Evolutionary conservation across 768 basidiomycete genomes (phyloP), one percentile per base, ranked within the genome.

Genomic region (Suillus decipiens): DNA sequence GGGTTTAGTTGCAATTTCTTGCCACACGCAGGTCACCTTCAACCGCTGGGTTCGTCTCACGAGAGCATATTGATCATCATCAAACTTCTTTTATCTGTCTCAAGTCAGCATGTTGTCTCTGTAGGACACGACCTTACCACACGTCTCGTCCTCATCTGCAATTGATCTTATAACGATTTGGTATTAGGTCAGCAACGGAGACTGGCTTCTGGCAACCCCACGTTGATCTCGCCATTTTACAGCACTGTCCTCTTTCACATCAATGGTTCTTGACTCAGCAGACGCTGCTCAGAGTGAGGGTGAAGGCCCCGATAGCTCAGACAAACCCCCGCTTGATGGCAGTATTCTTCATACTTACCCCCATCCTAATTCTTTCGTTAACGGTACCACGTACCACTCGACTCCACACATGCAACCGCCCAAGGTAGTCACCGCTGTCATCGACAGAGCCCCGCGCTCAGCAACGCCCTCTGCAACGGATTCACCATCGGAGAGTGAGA

Each of bases 301-400:
- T 63, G 87, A 89, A 65, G 79, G 81, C 57, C 77, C 80, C 55
- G 86, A 89, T 70, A 77, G 82, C 62, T 78, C 85, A 70, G 87
- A 89, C 74, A 86, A 84, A 77, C 85, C 86, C 33, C 82, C 85
- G 67, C 80, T 80, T 72, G 71, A 63, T 66, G 66, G 55, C 63
- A 70, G 64, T 55, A 66, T 59, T 65, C 62, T 61, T 62, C 64
- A 51, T 65, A 47, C 64, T 63, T 56, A 51, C 61, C 61, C 55
- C 63, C 61, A 37, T 17, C 39, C 55, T 6, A 63, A 41, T 62
- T 66, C 71, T 33, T n/a, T 65, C 51, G 57, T 61, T 64, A 64
- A 64, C 60, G 65, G 39, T 34, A 37, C 61, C 24, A 45, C 39
- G 5, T 67, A 64, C 59, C 63, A 61, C 47, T 51, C 28, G 37